A percentile compares a stretch with the other conserved stretches of the same genome.
Evolutionary conservation across 768 basidiomycete species (phyloP).

Genomic region (Pleurotus sapidus): DNA sequence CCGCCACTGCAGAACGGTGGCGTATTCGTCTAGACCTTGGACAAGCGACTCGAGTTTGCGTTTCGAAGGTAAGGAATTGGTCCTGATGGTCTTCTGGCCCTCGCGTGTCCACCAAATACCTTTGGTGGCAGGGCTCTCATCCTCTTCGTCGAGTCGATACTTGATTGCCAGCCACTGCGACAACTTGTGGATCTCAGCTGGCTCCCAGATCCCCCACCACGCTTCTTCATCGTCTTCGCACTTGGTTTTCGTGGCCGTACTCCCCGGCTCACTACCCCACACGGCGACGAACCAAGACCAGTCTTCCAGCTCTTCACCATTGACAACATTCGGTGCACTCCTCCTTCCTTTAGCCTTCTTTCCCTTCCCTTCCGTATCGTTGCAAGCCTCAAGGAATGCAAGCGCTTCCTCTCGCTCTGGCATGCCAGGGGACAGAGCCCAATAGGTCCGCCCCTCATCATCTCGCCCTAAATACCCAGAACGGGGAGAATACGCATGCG

Average conservation of each 20-base stretch:
- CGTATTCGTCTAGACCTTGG: conserved; percentile 55
- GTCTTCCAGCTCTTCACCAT: conserved; percentile 47
- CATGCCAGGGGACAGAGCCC: conserved; percentile 58
- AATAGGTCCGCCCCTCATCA: conserved; percentile 63
- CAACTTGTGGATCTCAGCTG: conserved; percentile 60
- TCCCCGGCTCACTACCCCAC: conserved; percentile 55
- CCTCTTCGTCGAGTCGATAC: conserved; percentile 35
- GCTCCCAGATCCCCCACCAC: conserved; percentile 81
- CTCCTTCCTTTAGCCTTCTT: conserved; percentile 40
- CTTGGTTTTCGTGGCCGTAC: conserved; percentile 17
- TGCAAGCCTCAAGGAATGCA: conserved; percentile 28
- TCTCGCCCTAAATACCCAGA: conserved; percentile 61
- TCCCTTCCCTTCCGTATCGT: conserved; percentile 25
- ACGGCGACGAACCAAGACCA: conserved; percentile 83
- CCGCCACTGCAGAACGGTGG: conserved; percentile 59
- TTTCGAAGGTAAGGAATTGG: conserved; percentile 18
- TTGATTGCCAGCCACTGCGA: conserved; percentile 63
- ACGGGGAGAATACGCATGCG: conserved; percentile 45
- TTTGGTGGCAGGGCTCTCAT: conserved; percentile 13
- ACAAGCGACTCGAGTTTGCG: conserved; percentile 44
- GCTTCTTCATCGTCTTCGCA: conserved; percentile 39
- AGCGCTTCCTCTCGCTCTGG: conserved; percentile 53
- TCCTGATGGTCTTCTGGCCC: not conserved
- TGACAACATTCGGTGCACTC: conserved; percentile 38
- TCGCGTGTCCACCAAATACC: not conserved